Evolutionary conservation across 768 basidiomycete genomes (phyloP).

Genomic region (Punctularia strigosozonata): DNA sequence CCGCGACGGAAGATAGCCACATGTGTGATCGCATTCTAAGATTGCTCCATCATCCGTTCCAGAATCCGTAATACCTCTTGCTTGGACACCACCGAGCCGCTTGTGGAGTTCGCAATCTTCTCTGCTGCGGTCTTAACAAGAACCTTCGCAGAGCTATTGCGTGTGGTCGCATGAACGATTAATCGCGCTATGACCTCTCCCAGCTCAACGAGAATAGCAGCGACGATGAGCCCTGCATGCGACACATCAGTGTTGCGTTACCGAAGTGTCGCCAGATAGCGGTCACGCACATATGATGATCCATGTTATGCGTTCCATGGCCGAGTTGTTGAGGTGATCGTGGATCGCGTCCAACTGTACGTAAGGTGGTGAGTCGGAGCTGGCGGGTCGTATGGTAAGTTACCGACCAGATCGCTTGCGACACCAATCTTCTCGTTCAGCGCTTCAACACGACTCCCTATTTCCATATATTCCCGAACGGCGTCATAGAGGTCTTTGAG

Average conservation of each 20-base stretch:
- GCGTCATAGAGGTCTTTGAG: conserved; percentile 84
- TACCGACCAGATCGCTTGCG: conserved; percentile 76
- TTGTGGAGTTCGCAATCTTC: conserved; percentile 3
- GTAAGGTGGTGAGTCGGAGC: background rate
- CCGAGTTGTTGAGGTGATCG: conserved; percentile 81
- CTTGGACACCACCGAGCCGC: conserved; percentile 13
- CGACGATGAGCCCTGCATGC: conserved; percentile 67
- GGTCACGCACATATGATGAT: conserved; percentile 44
- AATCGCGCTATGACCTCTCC: conserved; percentile 77
- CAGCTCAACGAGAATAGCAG: conserved; percentile 80
- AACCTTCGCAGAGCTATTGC: conserved; percentile 5
- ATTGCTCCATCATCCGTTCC: conserved; percentile 24
- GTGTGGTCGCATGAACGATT: conserved; percentile 50
- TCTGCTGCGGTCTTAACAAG: conserved; percentile 1
- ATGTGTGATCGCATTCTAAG: too few relatives aligned
- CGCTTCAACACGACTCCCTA: conserved; percentile 67
- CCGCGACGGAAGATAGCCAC: too few relatives aligned
- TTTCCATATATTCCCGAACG: conserved; percentile 92
- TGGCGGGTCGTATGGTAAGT: background rate
- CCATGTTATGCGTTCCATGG: conserved; percentile 87
- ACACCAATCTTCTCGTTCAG: conserved; percentile 84
- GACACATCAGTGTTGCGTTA: conserved; percentile 10
- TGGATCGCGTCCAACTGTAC: conserved; percentile 80
- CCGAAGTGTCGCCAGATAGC: conserved; percentile 18
- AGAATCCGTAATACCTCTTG: conserved; percentile 29